Base-by-base conservation (phyloP, 257 asterid species). In the Solanum sejunctum region DNA sequence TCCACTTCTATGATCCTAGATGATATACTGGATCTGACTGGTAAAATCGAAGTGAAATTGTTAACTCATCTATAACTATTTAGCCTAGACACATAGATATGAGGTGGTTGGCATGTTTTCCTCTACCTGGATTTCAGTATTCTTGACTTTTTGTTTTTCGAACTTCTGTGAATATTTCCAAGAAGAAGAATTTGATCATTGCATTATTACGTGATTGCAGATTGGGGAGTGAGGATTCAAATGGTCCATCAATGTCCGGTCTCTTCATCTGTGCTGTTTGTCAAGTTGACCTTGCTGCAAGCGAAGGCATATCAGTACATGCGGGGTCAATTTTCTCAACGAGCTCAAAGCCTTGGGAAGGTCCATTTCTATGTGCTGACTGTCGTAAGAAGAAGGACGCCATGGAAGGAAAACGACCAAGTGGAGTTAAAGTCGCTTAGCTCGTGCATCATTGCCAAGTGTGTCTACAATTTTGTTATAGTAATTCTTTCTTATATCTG, bases 301-400 rank as follows among this genome's bases (percentile, higher is more conserved):
- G 86, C 15, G 97, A 94, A 78, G 97, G 97, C 82, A 89, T 94
- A 75, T 93, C 97, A 0, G 97, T 93, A 61, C 97, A 93, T 63
- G 97, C 98, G n/a, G 97, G 96, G 41, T 89, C 94, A 52, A 92
- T 95, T 69, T 95, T 94, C 87, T 91, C 97, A 0, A 86, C 86
- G 80, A 90, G 95, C 91, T 87, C 99, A 17, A 92, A 86, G 86
- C 99, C 97, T 1, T 95, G 99, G 98, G 92, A 94, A 91, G 97
- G 97, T 15, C 99, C 98, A 21, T 95, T 95, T 85, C 93, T 95
- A 0, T 95, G 99, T 82, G 91, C 86, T 2, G 97, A 89, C 41
- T 94, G 98, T 41, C 92, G 91, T 9, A 85, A 90, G 67, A 95
- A 95, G 93, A 93, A 93, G 87, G 97, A 95, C 7, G 98, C 97